Percentiles rank a stretch among this genome's conserved stretches.
phyloP scores from a whole-genome alignment of 129 eudicot genomes.

The Pittosporum tobira region DNA sequence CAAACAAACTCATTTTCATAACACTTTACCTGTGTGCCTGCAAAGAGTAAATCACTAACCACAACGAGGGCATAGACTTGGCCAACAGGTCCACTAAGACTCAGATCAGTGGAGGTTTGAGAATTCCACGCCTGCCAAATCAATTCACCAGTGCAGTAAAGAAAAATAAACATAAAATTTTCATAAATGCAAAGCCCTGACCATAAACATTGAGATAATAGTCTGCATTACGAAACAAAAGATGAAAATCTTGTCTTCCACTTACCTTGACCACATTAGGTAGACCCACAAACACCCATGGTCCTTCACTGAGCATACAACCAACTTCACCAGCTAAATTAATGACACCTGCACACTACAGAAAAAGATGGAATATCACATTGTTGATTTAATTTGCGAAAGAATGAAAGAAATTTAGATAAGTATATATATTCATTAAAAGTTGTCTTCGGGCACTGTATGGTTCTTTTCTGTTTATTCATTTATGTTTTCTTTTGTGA shows the following conservation, averaged over 20 bases:
- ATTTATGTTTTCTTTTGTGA: no score
- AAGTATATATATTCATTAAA: no score
- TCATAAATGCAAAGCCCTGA: background rate
- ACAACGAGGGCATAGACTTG: slow-evolving; percentile 84
- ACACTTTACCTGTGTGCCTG: slow-evolving; percentile 71
- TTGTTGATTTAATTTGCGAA: no score
- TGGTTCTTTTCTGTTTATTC: no score
- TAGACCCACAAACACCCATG: slow-evolving; percentile 82
- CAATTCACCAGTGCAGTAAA: slow-evolving; percentile 2
- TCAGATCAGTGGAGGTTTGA: slow-evolving; percentile 63
- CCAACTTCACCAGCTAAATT: slow-evolving; percentile 72
- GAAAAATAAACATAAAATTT: background rate
- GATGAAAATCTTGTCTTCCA: background rate
- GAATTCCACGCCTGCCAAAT: slow-evolving; percentile 77
- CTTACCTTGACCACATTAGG: slow-evolving; percentile 72
- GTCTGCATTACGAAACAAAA: background rate
- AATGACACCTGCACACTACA: slow-evolving; percentile 54
- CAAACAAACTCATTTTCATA: no score
- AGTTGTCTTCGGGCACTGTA: background rate
- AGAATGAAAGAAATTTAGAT: background rate
- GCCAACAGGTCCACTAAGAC: slow-evolving; percentile 87
- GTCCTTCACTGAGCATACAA: slow-evolving; percentile 87
- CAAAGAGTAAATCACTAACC: slow-evolving; percentile 77
- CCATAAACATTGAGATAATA: no score
- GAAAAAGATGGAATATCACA: background rate